Percentiles rank a stretch among this genome's conserved stretches.
These are phyloP conservation scores for Moesziomyces antarcticus DNA, from an alignment of 1,284 basidiomycete species.

Conservation along the genomic window DNA sequence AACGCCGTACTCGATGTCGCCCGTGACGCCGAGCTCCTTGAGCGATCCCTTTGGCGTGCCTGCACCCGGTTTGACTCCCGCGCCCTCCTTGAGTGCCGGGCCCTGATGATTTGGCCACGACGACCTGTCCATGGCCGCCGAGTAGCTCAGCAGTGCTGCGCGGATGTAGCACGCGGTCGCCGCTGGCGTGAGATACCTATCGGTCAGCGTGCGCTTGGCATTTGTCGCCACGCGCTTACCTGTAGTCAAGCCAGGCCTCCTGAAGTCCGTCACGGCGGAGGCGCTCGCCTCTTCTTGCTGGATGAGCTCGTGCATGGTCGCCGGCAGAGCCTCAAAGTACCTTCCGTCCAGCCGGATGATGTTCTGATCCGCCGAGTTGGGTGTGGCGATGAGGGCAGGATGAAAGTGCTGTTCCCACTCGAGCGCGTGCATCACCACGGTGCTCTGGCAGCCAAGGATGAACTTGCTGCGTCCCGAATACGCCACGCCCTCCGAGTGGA, in stretches of 20 bases:
- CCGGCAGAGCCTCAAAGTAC: constrained; percentile 26
- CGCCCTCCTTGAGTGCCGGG: constrained; percentile 10
- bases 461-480: constrained; percentile 54
- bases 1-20: constrained; percentile 52
- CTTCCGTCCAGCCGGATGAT: constrained; percentile 8
- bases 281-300: constrained; percentile 5
- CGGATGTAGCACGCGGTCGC: constrained; percentile 47
- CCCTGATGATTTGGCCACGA: constrained; percentile 26
- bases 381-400: constrained; percentile 33
- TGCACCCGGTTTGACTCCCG: constrained; percentile 40
- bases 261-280: neutral
- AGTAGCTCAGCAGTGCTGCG: constrained; percentile 41
- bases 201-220: constrained; percentile 38
- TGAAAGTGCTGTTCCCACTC: constrained; percentile 60
- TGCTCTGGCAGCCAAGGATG: constrained; percentile 39
- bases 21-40: constrained; percentile 37
- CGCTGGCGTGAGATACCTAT: constrained; percentile 49
- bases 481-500: constrained; percentile 56
- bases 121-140: constrained; percentile 6
- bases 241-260: neutral
- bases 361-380: constrained; percentile 22
- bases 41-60: constrained; percentile 40
- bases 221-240: constrained; percentile 19
- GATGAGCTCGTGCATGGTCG: constrained; percentile 14
- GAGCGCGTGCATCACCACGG: constrained; percentile 45